Evolutionary conservation across 257 asterid species (phyloP), one percentile per base, ranked within the genome.

Genomic region (Penstemon barbatus): DNA sequence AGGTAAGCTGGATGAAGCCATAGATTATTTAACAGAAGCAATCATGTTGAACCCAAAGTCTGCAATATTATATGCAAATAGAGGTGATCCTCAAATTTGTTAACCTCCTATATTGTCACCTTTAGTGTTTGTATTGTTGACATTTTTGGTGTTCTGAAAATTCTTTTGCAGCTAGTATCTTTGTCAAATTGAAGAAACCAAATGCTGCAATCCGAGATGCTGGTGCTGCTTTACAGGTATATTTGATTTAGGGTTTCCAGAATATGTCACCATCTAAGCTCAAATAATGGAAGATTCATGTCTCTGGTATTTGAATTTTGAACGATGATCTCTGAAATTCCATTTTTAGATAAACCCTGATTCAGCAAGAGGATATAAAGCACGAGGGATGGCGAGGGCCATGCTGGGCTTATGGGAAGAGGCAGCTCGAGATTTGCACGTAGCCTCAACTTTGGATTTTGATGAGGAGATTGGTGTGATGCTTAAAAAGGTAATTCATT

Each of bases 391-490:
- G 81, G 92, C 92, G 41, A 82, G 83, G 82, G 84, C 89, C 66
- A 83, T 86, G 95, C 55, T 89, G 80, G 97, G 96, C 69, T 82
- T 83, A 51, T 92, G 97, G 97, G 86, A 86, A 84, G 95, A 83
- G 78, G 92, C 97, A 8, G 93, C 88, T 62, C 73, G 77, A 33
- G 97, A 92, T 80, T 87, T 92, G 83, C 90, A 62, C 43, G 65
- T 80, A 70, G 97, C 97, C 5, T 85, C 97, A 10, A 89, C 69
- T 7, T 66, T 92, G 74, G 97, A 86, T 76, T 81, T 73, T 49
- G 97, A 90, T 55, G 95, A 88, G 76, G 96, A 92, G 80, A 87
- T 89, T 51, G 78, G 73, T 10, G 66, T 45, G 70, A 49, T 72
- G 66, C 86, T 89, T 50, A 90, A 83, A 74, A 89, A 85, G 84